Evolutionary conservation across 495 filamentous ascomycete species (phyloP).

Genomic region (Hypoxylon intermedium): DNA sequence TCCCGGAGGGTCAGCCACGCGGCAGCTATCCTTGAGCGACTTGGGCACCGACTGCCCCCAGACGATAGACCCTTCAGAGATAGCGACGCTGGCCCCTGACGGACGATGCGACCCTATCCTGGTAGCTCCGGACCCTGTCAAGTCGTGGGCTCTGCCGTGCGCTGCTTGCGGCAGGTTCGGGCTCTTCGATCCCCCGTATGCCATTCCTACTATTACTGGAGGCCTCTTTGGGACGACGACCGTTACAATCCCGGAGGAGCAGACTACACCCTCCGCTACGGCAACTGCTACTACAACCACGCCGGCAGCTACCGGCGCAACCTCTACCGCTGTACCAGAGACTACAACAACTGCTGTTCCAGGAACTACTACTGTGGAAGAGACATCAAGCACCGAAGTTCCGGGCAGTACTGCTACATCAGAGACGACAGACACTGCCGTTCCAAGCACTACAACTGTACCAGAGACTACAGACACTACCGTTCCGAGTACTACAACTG

Average conservation of each 20-base stretch:
- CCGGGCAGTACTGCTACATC: background rate
- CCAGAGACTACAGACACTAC: background rate
- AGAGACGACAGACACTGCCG: background rate
- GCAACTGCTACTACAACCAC: background rate
- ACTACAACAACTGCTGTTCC: background rate
- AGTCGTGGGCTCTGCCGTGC: constrained; percentile 42
- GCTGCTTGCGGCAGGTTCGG: constrained; percentile 43
- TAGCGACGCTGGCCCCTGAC: constrained; percentile 39
- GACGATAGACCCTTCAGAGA: constrained; percentile 21
- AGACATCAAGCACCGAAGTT: background rate
- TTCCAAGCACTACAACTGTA: background rate
- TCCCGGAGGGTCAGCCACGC: constrained; percentile 15
- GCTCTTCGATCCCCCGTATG: constrained; percentile 46
- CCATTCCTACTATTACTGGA: constrained; percentile 38
- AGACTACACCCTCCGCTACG: background rate
- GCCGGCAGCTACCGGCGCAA: constrained; percentile 4
- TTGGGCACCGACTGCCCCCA: constrained; percentile 45
- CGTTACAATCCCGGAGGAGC: background rate
- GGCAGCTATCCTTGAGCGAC: constrained; percentile 42
- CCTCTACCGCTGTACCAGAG: constrained; percentile 1
- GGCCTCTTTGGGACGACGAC: constrained; percentile 27
- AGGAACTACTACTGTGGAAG: too few relatives aligned
- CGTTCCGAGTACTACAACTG: background rate
- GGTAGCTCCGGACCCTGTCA: constrained; percentile 35
- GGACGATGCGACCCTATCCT: constrained; percentile 42